Percentiles rank a stretch among this genome's conserved stretches.
These are phyloP conservation scores for Wickerhamomyces alni DNA, from an alignment of 805 yeast genomes.

Conservation along the genomic window DNA sequence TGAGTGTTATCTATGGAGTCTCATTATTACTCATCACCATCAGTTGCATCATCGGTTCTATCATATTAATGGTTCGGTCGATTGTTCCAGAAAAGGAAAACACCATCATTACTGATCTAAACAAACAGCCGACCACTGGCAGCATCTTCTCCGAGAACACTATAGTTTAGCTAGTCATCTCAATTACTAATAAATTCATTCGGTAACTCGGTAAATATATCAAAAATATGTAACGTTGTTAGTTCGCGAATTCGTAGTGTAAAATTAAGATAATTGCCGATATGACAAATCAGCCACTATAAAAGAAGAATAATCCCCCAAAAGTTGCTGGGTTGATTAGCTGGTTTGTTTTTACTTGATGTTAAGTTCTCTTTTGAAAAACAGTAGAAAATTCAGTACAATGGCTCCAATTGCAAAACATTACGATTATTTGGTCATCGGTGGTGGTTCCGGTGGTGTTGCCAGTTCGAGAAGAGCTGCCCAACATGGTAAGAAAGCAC, in stretches of 20 bases:
- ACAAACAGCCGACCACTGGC: background rate
- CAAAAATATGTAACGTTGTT: too few species aligned
- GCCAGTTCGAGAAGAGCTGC: conserved; percentile 99
- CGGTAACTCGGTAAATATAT: too few species aligned
- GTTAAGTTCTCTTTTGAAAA: conserved; percentile 4
- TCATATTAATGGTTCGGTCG: conserved; percentile 2
- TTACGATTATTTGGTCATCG: conserved; percentile 90
- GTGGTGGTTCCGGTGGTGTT: conserved; percentile 99
- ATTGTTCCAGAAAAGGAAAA: background rate
- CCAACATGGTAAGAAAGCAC: conserved; percentile 80
- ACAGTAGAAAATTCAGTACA: conserved; percentile 12
- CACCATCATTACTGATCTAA: too few species aligned
- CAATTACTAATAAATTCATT: too few species aligned
- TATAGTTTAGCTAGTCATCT: background rate
- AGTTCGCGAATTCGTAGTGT: too few species aligned
- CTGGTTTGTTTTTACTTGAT: background rate
- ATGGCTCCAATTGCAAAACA: conserved; percentile 60
- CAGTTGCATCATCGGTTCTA: conserved; percentile 6
- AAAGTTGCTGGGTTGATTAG: background rate
- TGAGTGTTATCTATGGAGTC: conserved; percentile 56
- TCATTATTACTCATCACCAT: conserved; percentile 36
- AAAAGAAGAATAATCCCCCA: background rate
- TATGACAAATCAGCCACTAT: background rate
- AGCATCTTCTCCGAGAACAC: background rate
- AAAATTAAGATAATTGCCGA: too few species aligned